Percentiles rank a stretch among this genome's conserved stretches.
Conservation (phyloP, 306 rosid species). For the Canavalia gladiata region DNA sequence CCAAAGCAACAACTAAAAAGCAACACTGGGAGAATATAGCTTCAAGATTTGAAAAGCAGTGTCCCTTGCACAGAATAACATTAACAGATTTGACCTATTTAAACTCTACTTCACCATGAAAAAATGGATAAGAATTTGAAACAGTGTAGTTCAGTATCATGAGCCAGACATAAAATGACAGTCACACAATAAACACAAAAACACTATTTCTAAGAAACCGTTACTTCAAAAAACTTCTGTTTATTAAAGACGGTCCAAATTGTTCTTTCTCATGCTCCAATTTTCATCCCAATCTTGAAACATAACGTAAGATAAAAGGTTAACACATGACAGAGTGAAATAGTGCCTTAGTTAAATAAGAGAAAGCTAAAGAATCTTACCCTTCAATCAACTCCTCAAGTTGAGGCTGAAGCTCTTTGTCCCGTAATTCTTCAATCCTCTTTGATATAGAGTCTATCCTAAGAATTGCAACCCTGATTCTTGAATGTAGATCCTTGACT, state of each 20-base stretch:
- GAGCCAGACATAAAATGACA: conserved; percentile 1
- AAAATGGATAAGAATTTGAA: neutral
- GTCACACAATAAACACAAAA: conserved; percentile 2
- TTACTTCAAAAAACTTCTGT: neutral
- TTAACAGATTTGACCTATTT: neutral
- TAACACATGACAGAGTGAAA: conserved; percentile 21
- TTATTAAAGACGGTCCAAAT: neutral
- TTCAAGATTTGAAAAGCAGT: neutral
- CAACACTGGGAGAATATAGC: neutral
- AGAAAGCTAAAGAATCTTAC: conserved; percentile 58
- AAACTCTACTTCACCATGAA: conserved; percentile 17
- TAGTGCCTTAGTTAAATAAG: conserved; percentile 5
- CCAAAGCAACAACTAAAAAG: neutral
- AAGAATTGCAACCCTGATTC: conserved; percentile 85
- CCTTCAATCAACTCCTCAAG: conserved; percentile 92
- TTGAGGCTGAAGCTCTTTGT: conserved; percentile 95
- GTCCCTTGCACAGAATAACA: conserved; percentile 3
- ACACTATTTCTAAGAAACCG: neutral
- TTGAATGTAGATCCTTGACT: conserved; percentile 93
- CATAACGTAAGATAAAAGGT: conserved; percentile 28
- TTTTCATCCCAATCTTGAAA: neutral
- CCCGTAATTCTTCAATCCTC: conserved; percentile 90
- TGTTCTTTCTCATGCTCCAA: conserved; percentile 1
- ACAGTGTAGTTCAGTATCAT: neutral
- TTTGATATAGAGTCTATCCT: conserved; percentile 91